Conservation (phyloP, 352 stramenopile species). For the Phytophthora hybrid region DNA sequence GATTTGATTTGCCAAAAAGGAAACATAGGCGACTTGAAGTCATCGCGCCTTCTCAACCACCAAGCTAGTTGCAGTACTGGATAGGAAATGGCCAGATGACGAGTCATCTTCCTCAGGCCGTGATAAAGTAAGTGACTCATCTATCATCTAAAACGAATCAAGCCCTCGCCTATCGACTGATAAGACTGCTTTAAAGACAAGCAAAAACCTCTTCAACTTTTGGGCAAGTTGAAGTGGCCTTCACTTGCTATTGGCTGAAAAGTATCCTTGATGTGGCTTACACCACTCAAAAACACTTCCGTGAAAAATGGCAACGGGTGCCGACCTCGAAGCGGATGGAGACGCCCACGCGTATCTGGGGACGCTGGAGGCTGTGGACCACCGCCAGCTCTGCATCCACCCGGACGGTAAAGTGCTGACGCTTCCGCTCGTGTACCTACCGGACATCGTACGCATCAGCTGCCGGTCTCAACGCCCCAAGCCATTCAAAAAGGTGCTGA, state of each 20-base stretch:
- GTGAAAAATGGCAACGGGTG: slow-evolving; percentile 14
- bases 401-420: slow-evolving; percentile 58
- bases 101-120: not conserved
- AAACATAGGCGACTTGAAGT: not conserved
- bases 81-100: not conserved
- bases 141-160: too few relatives aligned
- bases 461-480: not conserved
- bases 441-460: slow-evolving; percentile 66
- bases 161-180: not conserved
- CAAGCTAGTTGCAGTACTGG: not conserved
- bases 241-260: not conserved
- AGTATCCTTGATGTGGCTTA: not conserved
- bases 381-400: slow-evolving; percentile 56
- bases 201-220: too few relatives aligned
- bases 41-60: not conserved
- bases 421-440: slow-evolving; percentile 77
- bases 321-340: slow-evolving; percentile 1
- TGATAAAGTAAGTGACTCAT: not conserved
- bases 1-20: too few relatives aligned
- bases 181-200: not conserved
- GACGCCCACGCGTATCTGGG: slow-evolving; percentile 77
- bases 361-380: slow-evolving; percentile 65
- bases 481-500: slow-evolving; percentile 1
- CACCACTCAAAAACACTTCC: not conserved
- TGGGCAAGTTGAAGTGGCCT: not conserved